Conservation (phyloP, 352 stramenopile genomes). For the Pythium dissotocum region DNA sequence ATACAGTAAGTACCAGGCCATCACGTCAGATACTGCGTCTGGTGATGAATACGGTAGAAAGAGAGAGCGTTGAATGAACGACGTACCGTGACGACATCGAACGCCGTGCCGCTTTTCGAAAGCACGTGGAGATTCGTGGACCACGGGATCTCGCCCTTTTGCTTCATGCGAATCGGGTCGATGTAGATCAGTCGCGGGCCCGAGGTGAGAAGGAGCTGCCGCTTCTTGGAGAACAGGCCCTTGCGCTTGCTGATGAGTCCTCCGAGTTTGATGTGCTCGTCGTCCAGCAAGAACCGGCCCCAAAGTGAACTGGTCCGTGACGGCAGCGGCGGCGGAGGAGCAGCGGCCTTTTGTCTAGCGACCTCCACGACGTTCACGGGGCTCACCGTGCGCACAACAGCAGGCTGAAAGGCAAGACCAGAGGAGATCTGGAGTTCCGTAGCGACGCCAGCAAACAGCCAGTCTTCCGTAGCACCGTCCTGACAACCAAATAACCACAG, state of each 20-base stretch:
- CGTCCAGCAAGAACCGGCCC: conserved; percentile 86
- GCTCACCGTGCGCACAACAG: conserved; percentile 34
- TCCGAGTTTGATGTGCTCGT: conserved; percentile 86
- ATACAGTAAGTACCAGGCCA: neutral
- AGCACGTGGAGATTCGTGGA: conserved; percentile 84
- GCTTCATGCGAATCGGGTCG: conserved; percentile 89
- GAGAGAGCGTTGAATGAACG: neutral
- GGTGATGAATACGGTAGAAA: neutral
- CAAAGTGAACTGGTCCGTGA: conserved; percentile 78
- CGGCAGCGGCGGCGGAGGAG: conserved; percentile 53
- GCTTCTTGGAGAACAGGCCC: conserved; percentile 88
- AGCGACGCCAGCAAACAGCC: conserved; percentile 85
- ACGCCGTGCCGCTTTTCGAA: conserved; percentile 81
- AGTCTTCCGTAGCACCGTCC: conserved; percentile 87
- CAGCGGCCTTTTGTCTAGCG: conserved; percentile 68
- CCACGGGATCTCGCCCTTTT: conserved; percentile 89
- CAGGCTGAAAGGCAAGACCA: conserved; percentile 65
- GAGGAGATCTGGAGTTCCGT: conserved; percentile 88
- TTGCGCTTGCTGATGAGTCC: conserved; percentile 89
- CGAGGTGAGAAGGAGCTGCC: conserved; percentile 85
- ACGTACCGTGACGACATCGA: conserved; percentile 84
- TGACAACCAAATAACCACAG: conserved; percentile 23
- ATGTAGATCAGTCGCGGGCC: conserved; percentile 90
- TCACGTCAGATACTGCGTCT: neutral
- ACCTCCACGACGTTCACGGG: conserved; percentile 79